These are phyloP conservation scores for Physcia stellaris DNA, from an alignment of 495 filamentous ascomycete species.

Conservation along the genomic window DNA sequence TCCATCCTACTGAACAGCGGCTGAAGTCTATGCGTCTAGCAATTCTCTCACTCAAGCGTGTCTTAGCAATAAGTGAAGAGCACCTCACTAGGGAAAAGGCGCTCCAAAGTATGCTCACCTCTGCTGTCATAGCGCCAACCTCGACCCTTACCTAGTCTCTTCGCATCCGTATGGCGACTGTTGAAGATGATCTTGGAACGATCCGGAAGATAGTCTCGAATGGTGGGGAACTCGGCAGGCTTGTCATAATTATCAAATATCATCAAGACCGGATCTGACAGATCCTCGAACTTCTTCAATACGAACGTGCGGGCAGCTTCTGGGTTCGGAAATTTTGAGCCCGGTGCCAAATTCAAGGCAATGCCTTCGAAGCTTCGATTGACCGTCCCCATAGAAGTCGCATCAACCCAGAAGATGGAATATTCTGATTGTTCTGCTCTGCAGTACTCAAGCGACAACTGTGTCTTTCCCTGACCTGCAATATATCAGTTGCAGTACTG, in stretches of 20 bases:
- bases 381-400: background rate
- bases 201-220: constrained; percentile 5
- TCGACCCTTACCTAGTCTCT: too few relatives aligned
- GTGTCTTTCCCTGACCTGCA: constrained; percentile 23
- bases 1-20: constrained; percentile 11
- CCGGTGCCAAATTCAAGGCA: background rate
- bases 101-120: too few relatives aligned
- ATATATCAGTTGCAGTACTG: too few relatives aligned
- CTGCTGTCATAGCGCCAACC: too few relatives aligned
- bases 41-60: background rate
- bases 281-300: constrained; percentile 6
- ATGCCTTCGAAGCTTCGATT: background rate
- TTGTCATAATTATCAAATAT: constrained; percentile 26
- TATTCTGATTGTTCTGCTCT: constrained; percentile 8
- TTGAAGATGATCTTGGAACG: too few relatives aligned
- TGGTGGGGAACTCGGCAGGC: constrained; percentile 13
- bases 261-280: constrained; percentile 15
- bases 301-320: constrained; percentile 12
- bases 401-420: constrained; percentile 17
- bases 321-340: background rate
- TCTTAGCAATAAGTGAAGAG: constrained; percentile 15
- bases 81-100: constrained; percentile 12
- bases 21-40: constrained; percentile 1
- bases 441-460: constrained; percentile 22
- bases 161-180: too few relatives aligned